phyloP scores from a whole-genome alignment of 345 rosid species.

The Populus tremula region DNA sequence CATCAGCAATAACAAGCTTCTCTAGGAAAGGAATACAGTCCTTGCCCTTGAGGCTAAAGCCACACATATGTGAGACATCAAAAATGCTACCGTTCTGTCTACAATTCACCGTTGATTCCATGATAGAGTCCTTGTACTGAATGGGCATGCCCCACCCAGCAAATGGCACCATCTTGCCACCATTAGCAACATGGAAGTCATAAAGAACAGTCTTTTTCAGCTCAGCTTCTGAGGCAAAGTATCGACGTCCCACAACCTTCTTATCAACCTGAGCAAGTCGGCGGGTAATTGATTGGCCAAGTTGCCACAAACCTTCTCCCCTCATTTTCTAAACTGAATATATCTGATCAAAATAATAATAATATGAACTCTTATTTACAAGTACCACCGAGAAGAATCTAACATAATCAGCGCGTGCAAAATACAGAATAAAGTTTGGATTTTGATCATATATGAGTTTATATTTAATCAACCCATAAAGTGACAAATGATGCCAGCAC shows the following conservation, averaged over 20 bases:
- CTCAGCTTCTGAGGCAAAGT: constrained; percentile 72
- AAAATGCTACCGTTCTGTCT: constrained; percentile 84
- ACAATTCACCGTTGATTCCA: constrained; percentile 93
- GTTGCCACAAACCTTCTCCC: constrained; percentile 93
- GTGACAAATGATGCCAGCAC: not conserved
- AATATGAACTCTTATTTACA: constrained; percentile 2
- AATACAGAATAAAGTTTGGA: not conserved
- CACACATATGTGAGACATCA: constrained; percentile 98
- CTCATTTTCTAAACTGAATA: constrained; percentile 55
- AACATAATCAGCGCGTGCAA: not conserved
- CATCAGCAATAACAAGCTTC: constrained; percentile 92
- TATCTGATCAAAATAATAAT: constrained; percentile 26
- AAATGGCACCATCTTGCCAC: constrained; percentile 97
- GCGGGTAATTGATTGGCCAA: constrained; percentile 84
- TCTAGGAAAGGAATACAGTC: constrained; percentile 83
- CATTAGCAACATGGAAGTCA: constrained; percentile 76
- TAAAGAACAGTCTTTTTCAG: constrained; percentile 86
- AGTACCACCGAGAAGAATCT: not conserved
- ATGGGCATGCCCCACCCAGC: constrained; percentile 99
- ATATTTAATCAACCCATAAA: not conserved
- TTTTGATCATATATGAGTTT: not conserved
- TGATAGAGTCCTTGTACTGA: constrained; percentile 95
- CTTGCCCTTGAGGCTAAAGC: constrained; percentile 93
- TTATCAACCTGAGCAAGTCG: constrained; percentile 73
- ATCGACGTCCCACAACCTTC: constrained; percentile 60